Percentiles rank a stretch among this genome's conserved stretches.
These are phyloP conservation scores for Talaromyces sp. DNA, from an alignment of 2,329 filamentous ascomycete species.

Conservation along the genomic window DNA sequence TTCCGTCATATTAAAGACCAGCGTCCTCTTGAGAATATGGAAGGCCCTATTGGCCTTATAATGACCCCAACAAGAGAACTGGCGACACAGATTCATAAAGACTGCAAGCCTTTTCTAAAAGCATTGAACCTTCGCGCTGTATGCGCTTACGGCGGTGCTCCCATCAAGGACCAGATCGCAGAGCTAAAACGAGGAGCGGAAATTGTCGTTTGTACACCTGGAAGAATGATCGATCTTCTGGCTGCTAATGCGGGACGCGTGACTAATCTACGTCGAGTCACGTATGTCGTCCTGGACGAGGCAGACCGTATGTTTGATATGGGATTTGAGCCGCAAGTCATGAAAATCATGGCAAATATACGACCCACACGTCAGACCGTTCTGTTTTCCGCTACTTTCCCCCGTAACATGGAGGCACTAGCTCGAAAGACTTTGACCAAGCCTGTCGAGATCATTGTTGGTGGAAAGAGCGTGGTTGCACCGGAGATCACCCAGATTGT, in stretches of 20 bases:
- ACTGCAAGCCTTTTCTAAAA: slow-evolving; percentile 92
- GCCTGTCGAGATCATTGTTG: slow-evolving; percentile 87
- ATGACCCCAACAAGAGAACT: slow-evolving; percentile 94
- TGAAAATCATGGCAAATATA: slow-evolving; percentile 90
- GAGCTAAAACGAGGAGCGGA: slow-evolving; percentile 93
- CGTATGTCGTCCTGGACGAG: slow-evolving; percentile 93
- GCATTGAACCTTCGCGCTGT: slow-evolving; percentile 78
- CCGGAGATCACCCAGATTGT: slow-evolving; percentile 83
- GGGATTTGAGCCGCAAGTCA: slow-evolving; percentile 97
- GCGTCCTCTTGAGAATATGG: slow-evolving; percentile 69
- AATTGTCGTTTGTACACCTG: slow-evolving; percentile 91
- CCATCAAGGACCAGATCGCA: slow-evolving; percentile 96
- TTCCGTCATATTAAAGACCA: slow-evolving; percentile 98
- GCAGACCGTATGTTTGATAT: slow-evolving; percentile 99
- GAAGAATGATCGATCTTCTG: slow-evolving; percentile 90
- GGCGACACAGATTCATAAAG: slow-evolving; percentile 86
- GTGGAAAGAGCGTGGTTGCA: slow-evolving; percentile 67
- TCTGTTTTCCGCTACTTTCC: slow-evolving; percentile 94
- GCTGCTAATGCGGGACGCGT: slow-evolving; percentile 92
- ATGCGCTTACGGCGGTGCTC: slow-evolving; percentile 89
- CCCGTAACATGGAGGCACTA: slow-evolving; percentile 82
- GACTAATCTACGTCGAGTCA: slow-evolving; percentile 81
- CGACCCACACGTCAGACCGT: slow-evolving; percentile 91
- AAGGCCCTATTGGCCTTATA: slow-evolving; percentile 82
- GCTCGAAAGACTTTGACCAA: slow-evolving; percentile 82